Evolutionary conservation across 148 eudicot genomes (phyloP).

Genomic region (Simmondsia chinensis): DNA sequence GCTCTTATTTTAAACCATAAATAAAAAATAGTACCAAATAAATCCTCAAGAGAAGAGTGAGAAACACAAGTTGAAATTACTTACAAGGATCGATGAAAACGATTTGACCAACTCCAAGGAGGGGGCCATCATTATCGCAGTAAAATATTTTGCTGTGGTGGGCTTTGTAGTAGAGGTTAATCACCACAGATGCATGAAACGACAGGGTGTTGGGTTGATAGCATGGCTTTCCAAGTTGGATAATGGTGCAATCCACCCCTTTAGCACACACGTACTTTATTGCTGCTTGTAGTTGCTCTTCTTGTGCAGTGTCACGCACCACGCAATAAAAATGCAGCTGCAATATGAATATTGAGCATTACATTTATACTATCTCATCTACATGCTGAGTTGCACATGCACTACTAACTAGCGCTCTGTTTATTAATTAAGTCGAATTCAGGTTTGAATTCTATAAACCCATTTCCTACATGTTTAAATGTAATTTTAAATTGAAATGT

Average conservation of each 20-base stretch:
- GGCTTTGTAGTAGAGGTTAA: constrained; percentile 37
- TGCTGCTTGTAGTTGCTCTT: constrained; percentile 17
- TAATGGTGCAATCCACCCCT: constrained; percentile 30
- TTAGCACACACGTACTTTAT: constrained; percentile 33
- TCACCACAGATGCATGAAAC: constrained; percentile 33
- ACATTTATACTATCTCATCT: no score
- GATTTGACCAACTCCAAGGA: not conserved
- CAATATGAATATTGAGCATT: no score
- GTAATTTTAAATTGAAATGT: no score
- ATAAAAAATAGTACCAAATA: no score
- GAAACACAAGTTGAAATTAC: not conserved
- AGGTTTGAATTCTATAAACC: no score
- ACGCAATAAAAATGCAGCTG: constrained; percentile 11
- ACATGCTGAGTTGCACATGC: no score
- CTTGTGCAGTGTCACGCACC: constrained; percentile 19
- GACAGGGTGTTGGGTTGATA: constrained; percentile 25
- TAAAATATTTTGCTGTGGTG: constrained; percentile 23
- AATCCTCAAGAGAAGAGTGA: not conserved
- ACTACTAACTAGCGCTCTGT: no score
- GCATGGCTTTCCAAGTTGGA: constrained; percentile 31
- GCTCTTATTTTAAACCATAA: no score
- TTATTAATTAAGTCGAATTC: no score
- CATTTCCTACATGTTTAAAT: no score
- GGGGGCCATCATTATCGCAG: constrained; percentile 13
- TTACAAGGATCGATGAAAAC: not conserved